phyloP scores from a whole-genome alignment of 345 rosid genomes.

The Eucalyptus tenuipes region DNA sequence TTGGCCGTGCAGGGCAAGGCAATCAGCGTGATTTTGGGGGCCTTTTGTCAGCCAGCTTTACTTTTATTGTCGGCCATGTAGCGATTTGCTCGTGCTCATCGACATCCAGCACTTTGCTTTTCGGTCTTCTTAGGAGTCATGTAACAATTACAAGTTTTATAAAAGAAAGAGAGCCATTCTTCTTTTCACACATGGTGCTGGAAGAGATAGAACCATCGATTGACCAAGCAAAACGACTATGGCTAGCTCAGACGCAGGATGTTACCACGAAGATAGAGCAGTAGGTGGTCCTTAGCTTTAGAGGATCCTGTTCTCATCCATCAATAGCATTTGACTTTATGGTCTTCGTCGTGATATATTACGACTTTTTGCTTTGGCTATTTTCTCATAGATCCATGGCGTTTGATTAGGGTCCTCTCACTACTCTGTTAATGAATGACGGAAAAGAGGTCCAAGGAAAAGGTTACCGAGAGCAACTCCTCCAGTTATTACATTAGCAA shows the following conservation, averaged over 20 bases:
- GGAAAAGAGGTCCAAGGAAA: too few relatives aligned
- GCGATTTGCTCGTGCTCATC: rapidly evolving
- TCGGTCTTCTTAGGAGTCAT: not conserved
- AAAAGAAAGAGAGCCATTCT: not conserved
- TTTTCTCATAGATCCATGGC: too few relatives aligned
- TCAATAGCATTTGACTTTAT: too few relatives aligned
- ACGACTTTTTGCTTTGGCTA: too few relatives aligned
- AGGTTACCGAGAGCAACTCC: too few relatives aligned
- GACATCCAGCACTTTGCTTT: not conserved
- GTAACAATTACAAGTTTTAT: too few relatives aligned
- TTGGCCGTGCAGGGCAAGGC: rapidly evolving
- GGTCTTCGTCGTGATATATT: too few relatives aligned
- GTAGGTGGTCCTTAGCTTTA: not conserved
- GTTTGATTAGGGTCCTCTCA: too few relatives aligned
- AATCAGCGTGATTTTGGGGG: too few relatives aligned
- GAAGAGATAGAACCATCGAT: not conserved
- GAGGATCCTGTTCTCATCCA: rapidly evolving
- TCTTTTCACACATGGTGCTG: not conserved
- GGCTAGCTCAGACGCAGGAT: not conserved
- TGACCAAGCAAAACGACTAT: too few relatives aligned
- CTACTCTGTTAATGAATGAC: not conserved
- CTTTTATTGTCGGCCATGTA: rapidly evolving
- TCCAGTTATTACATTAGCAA: too few relatives aligned
- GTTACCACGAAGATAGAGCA: not conserved
- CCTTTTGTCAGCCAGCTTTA: too few relatives aligned